Evolutionary conservation across 176 grass and related monocot species (phyloP).

Genomic region (Juncus inflexus): DNA sequence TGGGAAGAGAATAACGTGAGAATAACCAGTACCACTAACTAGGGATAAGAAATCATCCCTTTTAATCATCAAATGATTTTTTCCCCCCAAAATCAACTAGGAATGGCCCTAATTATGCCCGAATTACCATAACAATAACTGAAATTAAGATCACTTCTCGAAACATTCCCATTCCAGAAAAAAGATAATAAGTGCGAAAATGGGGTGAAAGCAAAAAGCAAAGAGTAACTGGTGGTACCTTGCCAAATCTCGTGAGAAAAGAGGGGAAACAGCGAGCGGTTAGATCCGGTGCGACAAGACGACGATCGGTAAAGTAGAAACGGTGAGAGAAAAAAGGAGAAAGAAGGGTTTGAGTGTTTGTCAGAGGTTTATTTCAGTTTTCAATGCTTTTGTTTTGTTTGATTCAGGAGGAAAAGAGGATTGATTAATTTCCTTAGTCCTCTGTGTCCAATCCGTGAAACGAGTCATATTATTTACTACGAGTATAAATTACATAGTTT

Average conservation of each 20-base stretch:
- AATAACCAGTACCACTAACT: too few species aligned
- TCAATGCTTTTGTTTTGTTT: conserved; percentile 5
- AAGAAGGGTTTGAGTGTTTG: neutral
- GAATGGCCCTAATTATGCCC: neutral
- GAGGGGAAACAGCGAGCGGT: neutral
- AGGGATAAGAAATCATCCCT: too few species aligned
- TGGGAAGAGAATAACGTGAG: too few species aligned
- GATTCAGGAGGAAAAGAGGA: neutral
- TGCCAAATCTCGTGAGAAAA: neutral
- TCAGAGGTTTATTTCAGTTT: conserved; percentile 3
- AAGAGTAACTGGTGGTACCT: conserved; percentile 2
- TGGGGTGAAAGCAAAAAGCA: too few species aligned
- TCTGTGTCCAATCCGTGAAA: neutral
- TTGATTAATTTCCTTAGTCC: neutral
- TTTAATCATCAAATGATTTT: too few species aligned
- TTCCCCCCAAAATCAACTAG: neutral
- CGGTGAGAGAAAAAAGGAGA: neutral
- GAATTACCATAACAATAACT: neutral
- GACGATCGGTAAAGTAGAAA: neutral
- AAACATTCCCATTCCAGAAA: too few species aligned
- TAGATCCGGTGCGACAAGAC: conserved; percentile 1
- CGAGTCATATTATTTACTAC: too few species aligned
- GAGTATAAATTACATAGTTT: too few species aligned
- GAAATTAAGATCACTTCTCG: neutral
- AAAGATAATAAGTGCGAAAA: too few species aligned